phyloP scores from a whole-genome alignment of 108 stramenopile species.

The Skeletonema tropicum region DNA sequence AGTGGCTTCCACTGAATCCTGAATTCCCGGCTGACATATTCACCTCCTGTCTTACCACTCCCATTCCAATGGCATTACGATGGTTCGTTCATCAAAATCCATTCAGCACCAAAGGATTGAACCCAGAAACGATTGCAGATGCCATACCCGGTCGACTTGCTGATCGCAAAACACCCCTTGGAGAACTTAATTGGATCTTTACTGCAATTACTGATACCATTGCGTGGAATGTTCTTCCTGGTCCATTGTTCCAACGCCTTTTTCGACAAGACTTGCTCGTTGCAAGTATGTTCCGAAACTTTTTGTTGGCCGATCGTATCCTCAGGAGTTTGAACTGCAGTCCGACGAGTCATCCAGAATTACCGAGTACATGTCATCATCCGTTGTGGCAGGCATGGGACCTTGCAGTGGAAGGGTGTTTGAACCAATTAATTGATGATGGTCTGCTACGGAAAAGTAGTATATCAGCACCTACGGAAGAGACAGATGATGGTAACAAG shows the following conservation, averaged over 20 bases:
- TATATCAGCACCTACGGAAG: slow-evolving; percentile 5
- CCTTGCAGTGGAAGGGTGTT: slow-evolving; percentile 94
- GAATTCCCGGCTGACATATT: slow-evolving; percentile 98
- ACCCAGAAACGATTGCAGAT: slow-evolving; percentile 73
- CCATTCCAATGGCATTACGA: slow-evolving; percentile 95
- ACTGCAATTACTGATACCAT: slow-evolving; percentile 99
- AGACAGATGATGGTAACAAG: not conserved
- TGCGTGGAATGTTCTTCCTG: slow-evolving; percentile 99
- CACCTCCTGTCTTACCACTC: slow-evolving; percentile 98
- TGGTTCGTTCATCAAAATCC: slow-evolving; percentile 92
- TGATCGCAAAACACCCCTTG: slow-evolving; percentile 91
- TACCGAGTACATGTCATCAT: slow-evolving; percentile 93
- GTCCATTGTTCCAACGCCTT: slow-evolving; percentile 92
- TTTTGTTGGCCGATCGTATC: slow-evolving; percentile 97
- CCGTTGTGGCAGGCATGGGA: slow-evolving; percentile 99
- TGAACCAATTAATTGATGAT: slow-evolving; percentile 78
- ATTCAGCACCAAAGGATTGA: slow-evolving; percentile 57
- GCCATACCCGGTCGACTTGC: slow-evolving; percentile 90
- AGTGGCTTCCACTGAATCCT: slow-evolving; percentile 94
- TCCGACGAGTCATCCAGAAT: slow-evolving; percentile 87
- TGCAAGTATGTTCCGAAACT: slow-evolving; percentile 97
- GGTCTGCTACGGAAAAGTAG: slow-evolving; percentile 42
- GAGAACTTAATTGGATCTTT: slow-evolving; percentile 99
- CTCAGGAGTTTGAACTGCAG: slow-evolving; percentile 89
- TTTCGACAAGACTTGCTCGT: slow-evolving; percentile 95